Evolutionary conservation across 176 grass and related monocot genomes (phyloP), one percentile per base, ranked within the genome.

Genomic region (Dendrocalamus sinicus): DNA sequence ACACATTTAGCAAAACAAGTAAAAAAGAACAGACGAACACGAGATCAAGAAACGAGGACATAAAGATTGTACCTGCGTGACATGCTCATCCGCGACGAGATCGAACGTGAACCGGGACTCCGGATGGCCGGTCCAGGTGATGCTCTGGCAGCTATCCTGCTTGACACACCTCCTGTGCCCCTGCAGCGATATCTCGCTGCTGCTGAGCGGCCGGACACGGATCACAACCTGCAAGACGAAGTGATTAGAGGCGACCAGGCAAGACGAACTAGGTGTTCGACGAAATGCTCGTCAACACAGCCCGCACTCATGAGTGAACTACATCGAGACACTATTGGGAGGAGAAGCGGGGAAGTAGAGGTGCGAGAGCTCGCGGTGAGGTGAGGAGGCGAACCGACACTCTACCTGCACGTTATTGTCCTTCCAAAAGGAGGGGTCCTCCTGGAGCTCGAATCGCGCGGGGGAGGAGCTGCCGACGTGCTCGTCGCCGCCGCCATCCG

Each of bases 51-150:
- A 87, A 40, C 10, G 22, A 58, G 3, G 19, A 73, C 40, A 32
- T 17, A 59, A 61, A 65, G 20, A 54, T 53, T 2, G 8, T 80
- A 96, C 96, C 96, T 99, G 96, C 7, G 91, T 91, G 62, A 91
- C 89, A 85, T 96, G 86, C 88, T 99, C 96, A 84, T 99, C 96
- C 26, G 96, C 96, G 54, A 99, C 92, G 4, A 89, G 88, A 86
- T 99, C 96, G 66, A 99, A 99, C 45, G 93, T 99, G 92, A 99
- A 99, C 24, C 96, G 86, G 15, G 96, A 96, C 84, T 96, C 96
- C 26, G 91, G 96, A 54, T 99, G 93, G 12, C 90, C 92, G 20
- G 77, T 86, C 96, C 96, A 99, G 15, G 93, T 94, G 80, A 99
- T 78, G 62, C 84, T 91, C 86, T 99, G 93, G 59, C 88, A 79